A percentile compares a stretch with the other conserved stretches of the same genome.
phyloP scores from a whole-genome alignment of 805 yeast genomes.

The Ogataea nonfermentans region DNA sequence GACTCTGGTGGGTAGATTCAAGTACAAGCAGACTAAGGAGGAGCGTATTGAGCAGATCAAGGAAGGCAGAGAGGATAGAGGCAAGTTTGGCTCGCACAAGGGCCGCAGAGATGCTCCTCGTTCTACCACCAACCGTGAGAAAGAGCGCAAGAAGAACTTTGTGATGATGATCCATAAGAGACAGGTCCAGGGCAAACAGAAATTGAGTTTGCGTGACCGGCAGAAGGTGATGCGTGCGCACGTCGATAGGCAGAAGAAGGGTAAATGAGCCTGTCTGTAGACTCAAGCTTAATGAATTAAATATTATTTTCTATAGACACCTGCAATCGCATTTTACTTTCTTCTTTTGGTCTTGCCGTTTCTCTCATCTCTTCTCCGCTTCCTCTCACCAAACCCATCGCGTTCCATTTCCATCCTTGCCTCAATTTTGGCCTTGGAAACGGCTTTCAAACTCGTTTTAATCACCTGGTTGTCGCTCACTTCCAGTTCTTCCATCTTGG shows the following conservation, averaged over 20 bases:
- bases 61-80: slow-evolving; percentile 94
- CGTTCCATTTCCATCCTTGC: slow-evolving; percentile 91
- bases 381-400: slow-evolving; percentile 77
- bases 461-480: slow-evolving; percentile 78
- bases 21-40: slow-evolving; percentile 82
- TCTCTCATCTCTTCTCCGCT: slow-evolving; percentile 21
- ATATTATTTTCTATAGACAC: neutral
- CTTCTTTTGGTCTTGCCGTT: slow-evolving; percentile 11
- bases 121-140: slow-evolving; percentile 93
- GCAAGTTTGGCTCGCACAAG: slow-evolving; percentile 82
- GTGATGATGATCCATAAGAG: slow-evolving; percentile 98
- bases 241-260: slow-evolving; percentile 85
- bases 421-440: slow-evolving; percentile 84
- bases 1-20: slow-evolving; percentile 71
- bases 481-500: slow-evolving; percentile 71
- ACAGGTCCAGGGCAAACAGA: slow-evolving; percentile 91
- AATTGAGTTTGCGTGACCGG: slow-evolving; percentile 84
- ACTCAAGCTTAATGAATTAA: neutral
- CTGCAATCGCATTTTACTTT: slow-evolving; percentile 1
- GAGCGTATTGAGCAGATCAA: slow-evolving; percentile 83
- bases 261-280: slow-evolving; percentile 49
- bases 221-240: slow-evolving; percentile 86
- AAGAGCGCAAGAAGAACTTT: slow-evolving; percentile 97
- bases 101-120: slow-evolving; percentile 76
- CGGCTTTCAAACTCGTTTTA: slow-evolving; percentile 63